Evolutionary conservation across 2,329 filamentous ascomycete species (phyloP), one percentile per base, ranked within the genome.

Genomic region (Elsinoe fawcettii): DNA sequence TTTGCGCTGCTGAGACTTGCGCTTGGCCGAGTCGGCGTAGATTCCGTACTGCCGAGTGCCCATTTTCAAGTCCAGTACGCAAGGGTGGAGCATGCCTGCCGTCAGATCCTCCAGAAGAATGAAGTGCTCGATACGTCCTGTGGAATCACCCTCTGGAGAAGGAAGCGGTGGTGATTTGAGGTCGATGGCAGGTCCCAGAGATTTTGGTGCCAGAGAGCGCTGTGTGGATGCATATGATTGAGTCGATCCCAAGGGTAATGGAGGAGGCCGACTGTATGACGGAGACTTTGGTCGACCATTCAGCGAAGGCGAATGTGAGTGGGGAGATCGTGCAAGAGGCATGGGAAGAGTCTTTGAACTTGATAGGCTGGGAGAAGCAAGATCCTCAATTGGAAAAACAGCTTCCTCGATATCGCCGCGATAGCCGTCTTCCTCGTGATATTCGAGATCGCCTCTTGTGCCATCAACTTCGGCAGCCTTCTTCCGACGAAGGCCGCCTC

Each of bases 51-150:
- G 93, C 1, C 93, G 85, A 6, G 93, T 99, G 18, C 93, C 93
- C 93, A 99, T 99, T 70, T 99, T 99, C 61, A 99, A 77, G 69
- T 99, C 93, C 71, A 99, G 87, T 59, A 99, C 95, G 72, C 93
- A 97, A 4, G 93, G 93, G 53, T 88, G 85, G 68, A 90, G 91
- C 93, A 99, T 97, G 32, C 92, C 92, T 1, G 92, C 88, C 1
- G 93, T 99, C 49, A 99, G 80, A 69, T 99, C 93, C 71, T 99
- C 93, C 8, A 99, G 76, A 0, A 99, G 78, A 12, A 99, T 76
- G 69, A 99, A 99, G 68, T 92, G 95, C 66, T 96, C 89, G 3
- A 95, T 88, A 30, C 92, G 84, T 58, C 77, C 74, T 56, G 51
- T 47, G 8, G 59, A 53, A 14, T 44, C 27, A n/a, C 16, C 37